phyloP scores from a whole-genome alignment of 1,139 yeast genomes.

The Saccharomyces hybrid region DNA sequence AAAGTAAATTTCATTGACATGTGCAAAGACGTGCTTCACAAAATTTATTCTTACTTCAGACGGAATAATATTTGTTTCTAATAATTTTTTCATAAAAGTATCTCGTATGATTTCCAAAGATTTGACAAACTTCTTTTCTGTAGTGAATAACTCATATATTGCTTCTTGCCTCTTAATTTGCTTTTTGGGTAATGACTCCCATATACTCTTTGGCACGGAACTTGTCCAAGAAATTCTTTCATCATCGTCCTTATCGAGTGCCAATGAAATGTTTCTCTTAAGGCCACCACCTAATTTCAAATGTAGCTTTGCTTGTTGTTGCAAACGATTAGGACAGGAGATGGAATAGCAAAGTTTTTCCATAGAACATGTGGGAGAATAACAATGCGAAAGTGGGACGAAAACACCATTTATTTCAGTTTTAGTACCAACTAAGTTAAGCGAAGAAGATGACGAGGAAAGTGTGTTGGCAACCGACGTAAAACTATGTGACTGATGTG shows the following conservation, averaged over 20 bases:
- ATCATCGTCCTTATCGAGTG: slow-evolving; percentile 69
- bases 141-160: slow-evolving; percentile 86
- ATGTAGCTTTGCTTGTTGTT: slow-evolving; percentile 88
- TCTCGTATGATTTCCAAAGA: slow-evolving; percentile 90
- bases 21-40: slow-evolving; percentile 84
- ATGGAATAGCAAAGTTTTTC: slow-evolving; percentile 85
- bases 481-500: slow-evolving; percentile 9
- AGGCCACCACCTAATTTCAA: slow-evolving; percentile 85
- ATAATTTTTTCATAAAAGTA: slow-evolving; percentile 85
- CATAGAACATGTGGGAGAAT: slow-evolving; percentile 91
- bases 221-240: slow-evolving; percentile 91
- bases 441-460: background rate
- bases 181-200: slow-evolving; percentile 70
- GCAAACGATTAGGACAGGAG: slow-evolving; percentile 91
- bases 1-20: slow-evolving; percentile 77
- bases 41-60: slow-evolving; percentile 85
- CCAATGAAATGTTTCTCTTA: slow-evolving; percentile 70
- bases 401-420: slow-evolving; percentile 65
- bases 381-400: slow-evolving; percentile 86
- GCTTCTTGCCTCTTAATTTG: slow-evolving; percentile 94
- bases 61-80: slow-evolving; percentile 81
- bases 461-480: background rate
- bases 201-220: slow-evolving; percentile 73
- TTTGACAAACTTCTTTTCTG: slow-evolving; percentile 92
- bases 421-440: slow-evolving; percentile 3